Evolutionary conservation across 2,329 filamentous ascomycete genomes (phyloP).

Genomic region (Torrubiella hemipterigena): DNA sequence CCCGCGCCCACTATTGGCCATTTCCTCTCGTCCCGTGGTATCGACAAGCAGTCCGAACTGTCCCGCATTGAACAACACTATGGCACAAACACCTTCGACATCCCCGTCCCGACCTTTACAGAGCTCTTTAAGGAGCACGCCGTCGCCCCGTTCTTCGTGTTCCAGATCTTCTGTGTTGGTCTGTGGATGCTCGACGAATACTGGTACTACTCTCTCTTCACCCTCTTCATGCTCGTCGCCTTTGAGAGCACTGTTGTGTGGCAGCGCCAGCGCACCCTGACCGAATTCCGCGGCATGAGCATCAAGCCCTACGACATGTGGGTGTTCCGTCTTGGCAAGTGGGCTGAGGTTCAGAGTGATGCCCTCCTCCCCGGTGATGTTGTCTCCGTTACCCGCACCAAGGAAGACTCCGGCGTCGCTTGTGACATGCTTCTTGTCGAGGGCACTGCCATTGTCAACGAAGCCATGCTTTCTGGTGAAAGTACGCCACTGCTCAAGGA

Average conservation of each 20-base stretch:
- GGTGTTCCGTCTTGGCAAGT: conserved; percentile 78
- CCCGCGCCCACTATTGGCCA: conserved; percentile 67
- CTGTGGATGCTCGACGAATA: conserved; percentile 99
- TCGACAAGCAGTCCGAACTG: conserved; percentile 63
- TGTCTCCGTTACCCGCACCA: conserved; percentile 83
- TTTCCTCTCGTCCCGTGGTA: conserved; percentile 72
- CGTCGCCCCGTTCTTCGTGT: conserved; percentile 97
- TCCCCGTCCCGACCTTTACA: conserved; percentile 87
- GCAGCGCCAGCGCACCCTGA: conserved; percentile 93
- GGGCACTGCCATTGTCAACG: conserved; percentile 94
- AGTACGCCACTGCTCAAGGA: conserved; percentile 96
- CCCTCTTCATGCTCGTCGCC: conserved; percentile 92
- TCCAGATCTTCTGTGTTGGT: conserved; percentile 97
- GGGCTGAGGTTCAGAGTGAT: conserved; percentile 82
- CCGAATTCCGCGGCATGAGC: conserved; percentile 97
- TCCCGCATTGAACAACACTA: conserved; percentile 81
- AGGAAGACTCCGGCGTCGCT: conserved; percentile 92
- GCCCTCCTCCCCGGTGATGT: conserved; percentile 87
- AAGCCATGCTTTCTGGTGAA: conserved; percentile 97
- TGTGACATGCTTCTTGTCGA: conserved; percentile 96
- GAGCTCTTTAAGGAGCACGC: conserved; percentile 98
- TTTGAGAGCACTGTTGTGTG: conserved; percentile 99
- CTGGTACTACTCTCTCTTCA: conserved; percentile 99
- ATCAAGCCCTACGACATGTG: conserved; percentile 96
- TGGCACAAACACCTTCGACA: conserved; percentile 92